Base-by-base conservation (phyloP, 495 filamentous ascomycete genomes). In the Podospora sp. region DNA sequence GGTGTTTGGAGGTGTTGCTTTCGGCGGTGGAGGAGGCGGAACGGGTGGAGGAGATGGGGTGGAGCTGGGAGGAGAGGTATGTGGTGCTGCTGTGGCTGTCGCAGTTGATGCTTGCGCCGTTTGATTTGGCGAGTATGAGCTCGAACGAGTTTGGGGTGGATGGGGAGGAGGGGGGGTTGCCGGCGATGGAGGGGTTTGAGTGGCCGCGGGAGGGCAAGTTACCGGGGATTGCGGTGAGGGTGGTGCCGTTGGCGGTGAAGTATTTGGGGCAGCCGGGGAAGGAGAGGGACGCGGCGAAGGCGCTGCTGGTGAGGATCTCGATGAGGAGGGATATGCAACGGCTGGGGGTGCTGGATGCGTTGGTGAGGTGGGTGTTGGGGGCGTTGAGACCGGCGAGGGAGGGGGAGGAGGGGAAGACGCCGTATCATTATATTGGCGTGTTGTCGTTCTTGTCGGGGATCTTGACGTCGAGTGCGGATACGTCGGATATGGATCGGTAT, bases 41-140 rank as follows among this genome's bases (percentile, higher is more conserved):
- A 69, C 63, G 29, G 16, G 20, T 58, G 26, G 21, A 60, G 5
- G 59, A 70, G 4, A 53, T 72, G 3, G 72, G 69, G 49, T 84
- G 90, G 77, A 79, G 80, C 8, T 99, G 95, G 95, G 88, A 97
- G 76, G 92, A 97, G 77, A 85, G 90, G 26, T 97, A 96, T 71
- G 81, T 97, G 29, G 88, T 93, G 65, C 79, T 99, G 11, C 83
- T 97, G 36, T 99, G 95, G 95, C 83, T 99, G 7, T 94, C 92
- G 1, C 96, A 98, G 77, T 81, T 98, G 2, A 83, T 96, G 71
- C 86, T 97, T n/a, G 91, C 91, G 14, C 95, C 95, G 0, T 98
- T 98, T 77, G 94, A 97, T 70, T 81, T 99, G 60, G 82, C 88
- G 21, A 92, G 90, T 8, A 91, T 99, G 63, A 97, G 94, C 3